phyloP scores from a whole-genome alignment of 345 rosid species.

The Eucalyptus regnans region DNA sequence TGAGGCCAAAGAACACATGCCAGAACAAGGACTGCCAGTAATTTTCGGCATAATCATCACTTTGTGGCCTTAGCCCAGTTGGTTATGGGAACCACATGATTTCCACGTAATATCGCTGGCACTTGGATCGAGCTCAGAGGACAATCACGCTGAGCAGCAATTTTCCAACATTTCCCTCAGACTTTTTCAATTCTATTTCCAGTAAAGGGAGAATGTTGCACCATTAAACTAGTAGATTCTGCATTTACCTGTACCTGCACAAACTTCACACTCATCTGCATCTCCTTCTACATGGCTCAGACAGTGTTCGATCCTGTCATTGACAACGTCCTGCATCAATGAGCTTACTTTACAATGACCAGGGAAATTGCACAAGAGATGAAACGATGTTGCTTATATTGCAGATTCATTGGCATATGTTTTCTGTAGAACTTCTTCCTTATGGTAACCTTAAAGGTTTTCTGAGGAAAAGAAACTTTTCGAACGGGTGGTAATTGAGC shows the following conservation, averaged over 20 bases:
- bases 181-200: neutral
- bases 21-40: neutral
- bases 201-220: neutral
- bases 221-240: slow-evolving; percentile 28
- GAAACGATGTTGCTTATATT: neutral
- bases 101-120: neutral
- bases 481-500: neutral
- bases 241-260: slow-evolving; percentile 80
- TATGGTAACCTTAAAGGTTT: neutral
- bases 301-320: slow-evolving; percentile 75
- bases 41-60: neutral
- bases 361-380: neutral
- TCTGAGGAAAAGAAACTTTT: neutral
- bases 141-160: neutral
- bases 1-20: neutral
- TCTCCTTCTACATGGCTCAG: slow-evolving; percentile 65
- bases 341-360: neutral
- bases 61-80: neutral
- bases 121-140: neutral
- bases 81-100: neutral
- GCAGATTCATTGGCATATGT: neutral
- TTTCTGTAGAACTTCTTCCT: neutral
- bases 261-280: slow-evolving; percentile 59
- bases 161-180: neutral
- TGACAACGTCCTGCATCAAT: slow-evolving; percentile 53